Evolutionary conservation across 768 basidiomycete species (phyloP), one percentile per base, ranked within the genome.

Genomic region (Botryobasidium botryosum): DNA sequence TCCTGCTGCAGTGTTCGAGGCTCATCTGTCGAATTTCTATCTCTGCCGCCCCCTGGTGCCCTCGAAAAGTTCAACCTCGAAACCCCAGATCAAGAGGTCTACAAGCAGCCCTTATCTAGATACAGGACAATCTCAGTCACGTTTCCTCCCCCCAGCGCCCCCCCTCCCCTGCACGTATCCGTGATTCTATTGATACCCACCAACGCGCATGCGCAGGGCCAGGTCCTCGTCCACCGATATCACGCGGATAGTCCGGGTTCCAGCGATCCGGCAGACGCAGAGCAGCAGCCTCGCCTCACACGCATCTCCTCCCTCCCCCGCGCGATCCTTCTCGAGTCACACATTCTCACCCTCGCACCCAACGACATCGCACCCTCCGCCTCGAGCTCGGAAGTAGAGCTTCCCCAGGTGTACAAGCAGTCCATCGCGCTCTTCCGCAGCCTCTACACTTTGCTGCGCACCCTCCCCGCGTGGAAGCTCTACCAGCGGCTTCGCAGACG

Each of bases 401-500:
- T 78, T 28, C 69, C 83, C 0, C 79, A 77, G 10, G 77, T 84
- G 44, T 87, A 87, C 69, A 87, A 87, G 60, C 77, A 85, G 53
- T 75, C 78, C 28, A 86, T 87, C 54, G 70, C 79, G 26, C 68
- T 85, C 17, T 87, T 86, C 64, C 70, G 84, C 40, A 81, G 79
- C 55, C 56, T 82, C 5, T 87, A 65, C 65, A 77, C 74, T 43
- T 60, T 86, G 35, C 66, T 86, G 37, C 70, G 81, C 43, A 67
- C 83, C 21, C 68, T 85, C 3, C 84, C 84, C 15, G 66, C 78
- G 0, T 87, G 82, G 81, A 77, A 71, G 57, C 68, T 79, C 41
- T 70, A 70, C 59, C 75, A 71, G 55, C 72, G 73, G 40, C 64
- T 78, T 31, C 67, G 74, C 48, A 62, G 64, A 25, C 66, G 56